Evolutionary conservation across 441 rosid species (phyloP).

Genomic region (Flueggea neowawraea): DNA sequence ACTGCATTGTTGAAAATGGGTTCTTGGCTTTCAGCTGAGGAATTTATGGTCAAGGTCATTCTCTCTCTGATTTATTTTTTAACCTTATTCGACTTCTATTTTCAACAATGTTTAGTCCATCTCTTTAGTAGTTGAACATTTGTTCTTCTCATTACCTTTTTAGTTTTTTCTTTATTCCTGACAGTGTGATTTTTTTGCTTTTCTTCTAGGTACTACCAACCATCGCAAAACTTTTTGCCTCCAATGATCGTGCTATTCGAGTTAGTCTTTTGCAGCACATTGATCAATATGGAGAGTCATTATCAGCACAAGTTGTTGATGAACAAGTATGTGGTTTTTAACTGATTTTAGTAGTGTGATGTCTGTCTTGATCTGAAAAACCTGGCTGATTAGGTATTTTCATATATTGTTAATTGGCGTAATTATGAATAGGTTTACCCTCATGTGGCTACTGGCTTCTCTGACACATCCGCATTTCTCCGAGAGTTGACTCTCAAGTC

Average conservation of each 20-base stretch:
- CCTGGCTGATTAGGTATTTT: too few species aligned
- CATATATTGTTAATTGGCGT: too few species aligned
- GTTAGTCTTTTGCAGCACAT: constrained; percentile 95
- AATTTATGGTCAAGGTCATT: constrained; percentile 77
- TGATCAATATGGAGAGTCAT: constrained; percentile 94
- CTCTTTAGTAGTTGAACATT: too few species aligned
- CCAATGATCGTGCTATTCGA: constrained; percentile 92
- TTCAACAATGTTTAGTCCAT: neutral
- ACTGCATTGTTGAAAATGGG: constrained; percentile 93
- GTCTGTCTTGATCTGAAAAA: too few species aligned
- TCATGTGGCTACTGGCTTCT: constrained; percentile 91
- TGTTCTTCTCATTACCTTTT: constrained; percentile 2
- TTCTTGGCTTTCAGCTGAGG: constrained; percentile 90
- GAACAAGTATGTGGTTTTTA: constrained; percentile 69
- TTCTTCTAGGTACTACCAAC: constrained; percentile 74
- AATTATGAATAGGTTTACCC: constrained; percentile 67
- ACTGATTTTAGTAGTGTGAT: too few species aligned
- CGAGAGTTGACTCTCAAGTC: constrained; percentile 99
- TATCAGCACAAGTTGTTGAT: constrained; percentile 85
- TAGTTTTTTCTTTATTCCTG: constrained; percentile 11
- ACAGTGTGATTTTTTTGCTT: neutral
- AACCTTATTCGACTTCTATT: constrained; percentile 1
- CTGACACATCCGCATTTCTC: constrained; percentile 92
- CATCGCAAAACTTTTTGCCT: constrained; percentile 82
- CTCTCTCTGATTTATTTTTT: constrained; percentile 8